These are phyloP conservation scores for Leishmania major DNA, from an alignment of 208 protist species.

Conservation along the genomic window DNA sequence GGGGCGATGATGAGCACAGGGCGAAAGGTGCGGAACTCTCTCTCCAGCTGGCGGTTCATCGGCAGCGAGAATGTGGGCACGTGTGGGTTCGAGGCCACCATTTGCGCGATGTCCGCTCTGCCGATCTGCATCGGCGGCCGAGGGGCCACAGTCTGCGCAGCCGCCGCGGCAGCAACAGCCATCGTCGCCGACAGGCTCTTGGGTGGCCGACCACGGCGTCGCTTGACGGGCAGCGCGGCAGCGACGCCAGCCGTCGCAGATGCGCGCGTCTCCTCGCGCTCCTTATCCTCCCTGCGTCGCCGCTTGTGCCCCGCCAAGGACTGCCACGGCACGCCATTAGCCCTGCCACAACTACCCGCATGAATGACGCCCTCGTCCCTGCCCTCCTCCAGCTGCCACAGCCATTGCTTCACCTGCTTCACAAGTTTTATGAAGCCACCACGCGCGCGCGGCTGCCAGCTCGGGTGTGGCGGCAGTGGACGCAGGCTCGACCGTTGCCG, in stretches of 20 bases:
- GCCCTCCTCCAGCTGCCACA: slow-evolving; percentile 34
- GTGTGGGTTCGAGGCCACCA: background rate
- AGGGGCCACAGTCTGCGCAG: too few relatives aligned
- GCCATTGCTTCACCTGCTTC: slow-evolving; percentile 45
- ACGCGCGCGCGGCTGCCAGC: background rate
- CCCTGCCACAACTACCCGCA: too few relatives aligned
- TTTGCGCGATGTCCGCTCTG: too few relatives aligned
- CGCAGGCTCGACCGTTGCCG: too few relatives aligned
- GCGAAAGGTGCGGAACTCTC: slow-evolving; percentile 12
- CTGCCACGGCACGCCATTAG: too few relatives aligned
- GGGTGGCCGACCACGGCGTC: slow-evolving; percentile 24
- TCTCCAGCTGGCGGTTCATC: slow-evolving; percentile 19
- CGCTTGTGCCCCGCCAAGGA: too few relatives aligned
- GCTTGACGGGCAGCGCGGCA: background rate
- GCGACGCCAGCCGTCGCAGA: background rate
- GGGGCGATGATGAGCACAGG: slow-evolving; percentile 38
- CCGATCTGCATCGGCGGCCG: too few relatives aligned
- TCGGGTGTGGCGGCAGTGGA: background rate
- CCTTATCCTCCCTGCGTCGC: too few relatives aligned
- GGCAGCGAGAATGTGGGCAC: slow-evolving; percentile 12
- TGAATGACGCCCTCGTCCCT: too few relatives aligned
- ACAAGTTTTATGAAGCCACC: slow-evolving; percentile 17
- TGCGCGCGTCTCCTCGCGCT: too few relatives aligned
- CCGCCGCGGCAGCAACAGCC: slow-evolving; percentile 4
- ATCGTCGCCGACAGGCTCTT: slow-evolving; percentile 22